Evolutionary conservation across 176 grass and related monocot genomes (phyloP).

Genomic region (Juncus inflexus): DNA sequence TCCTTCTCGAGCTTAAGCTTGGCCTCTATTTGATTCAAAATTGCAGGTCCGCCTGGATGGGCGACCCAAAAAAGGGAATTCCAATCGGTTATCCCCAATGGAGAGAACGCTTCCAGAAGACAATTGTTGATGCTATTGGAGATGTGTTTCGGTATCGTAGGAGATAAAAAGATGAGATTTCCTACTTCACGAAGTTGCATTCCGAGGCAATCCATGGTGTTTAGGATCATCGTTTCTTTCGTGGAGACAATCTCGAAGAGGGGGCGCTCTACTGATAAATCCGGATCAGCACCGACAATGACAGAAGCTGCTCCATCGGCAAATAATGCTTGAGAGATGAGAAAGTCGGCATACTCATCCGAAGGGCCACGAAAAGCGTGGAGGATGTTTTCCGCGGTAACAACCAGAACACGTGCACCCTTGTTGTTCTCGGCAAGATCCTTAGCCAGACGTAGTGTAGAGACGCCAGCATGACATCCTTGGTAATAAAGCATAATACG

Average conservation of each 20-base stretch:
- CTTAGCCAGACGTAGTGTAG: too few relatives aligned
- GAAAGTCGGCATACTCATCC: conserved; percentile 21
- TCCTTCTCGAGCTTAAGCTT: too few relatives aligned
- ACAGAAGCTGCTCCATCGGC: too few relatives aligned
- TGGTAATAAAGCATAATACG: conserved; percentile 15
- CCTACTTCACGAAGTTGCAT: neutral
- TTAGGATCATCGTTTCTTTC: conserved; percentile 26
- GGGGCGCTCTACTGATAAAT: conserved; percentile 20
- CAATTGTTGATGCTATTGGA: too few relatives aligned
- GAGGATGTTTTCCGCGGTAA: conserved; percentile 35
- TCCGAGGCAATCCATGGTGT: conserved; percentile 11
- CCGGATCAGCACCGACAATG: conserved; percentile 39
- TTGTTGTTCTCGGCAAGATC: conserved; percentile 23
- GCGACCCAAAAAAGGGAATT: conserved; percentile 67
- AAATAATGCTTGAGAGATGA: conserved; percentile 15
- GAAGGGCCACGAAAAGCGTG: conserved; percentile 39
- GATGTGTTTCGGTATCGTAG: conserved; percentile 24
- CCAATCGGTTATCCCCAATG: conserved; percentile 16
- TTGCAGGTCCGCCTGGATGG: too few relatives aligned
- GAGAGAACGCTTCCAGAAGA: too few relatives aligned
- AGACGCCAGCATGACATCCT: too few relatives aligned
- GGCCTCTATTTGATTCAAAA: too few relatives aligned
- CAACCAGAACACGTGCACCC: conserved; percentile 52
- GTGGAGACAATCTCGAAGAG: conserved; percentile 45
- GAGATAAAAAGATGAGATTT: conserved; percentile 3